Evolutionary conservation across 1,139 yeast species (phyloP).

Genomic region (Candida mesenterica): DNA sequence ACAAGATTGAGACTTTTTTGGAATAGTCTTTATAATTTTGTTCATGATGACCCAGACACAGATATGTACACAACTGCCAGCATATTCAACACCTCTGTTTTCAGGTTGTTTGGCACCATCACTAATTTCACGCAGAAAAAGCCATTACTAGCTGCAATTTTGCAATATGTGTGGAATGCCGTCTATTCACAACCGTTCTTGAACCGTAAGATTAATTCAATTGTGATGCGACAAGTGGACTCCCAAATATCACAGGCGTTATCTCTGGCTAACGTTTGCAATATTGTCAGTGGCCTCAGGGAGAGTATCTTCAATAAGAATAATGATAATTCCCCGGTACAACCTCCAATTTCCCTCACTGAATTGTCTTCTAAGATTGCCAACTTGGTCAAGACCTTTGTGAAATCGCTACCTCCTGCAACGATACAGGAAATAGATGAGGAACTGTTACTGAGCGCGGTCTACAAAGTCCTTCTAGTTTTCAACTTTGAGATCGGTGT

Average conservation of each 20-base stretch:
- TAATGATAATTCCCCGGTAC: slow-evolving; percentile 4
- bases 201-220: slow-evolving; percentile 18
- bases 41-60: background rate
- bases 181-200: slow-evolving; percentile 15
- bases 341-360: slow-evolving; percentile 8
- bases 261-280: slow-evolving; percentile 14
- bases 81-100: slow-evolving; percentile 20
- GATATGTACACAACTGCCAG: background rate
- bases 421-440: slow-evolving; percentile 8
- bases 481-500: slow-evolving; percentile 18
- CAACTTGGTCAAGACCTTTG: slow-evolving; percentile 11
- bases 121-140: slow-evolving; percentile 27
- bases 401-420: slow-evolving; percentile 10
- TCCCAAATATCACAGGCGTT: slow-evolving; percentile 1
- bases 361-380: slow-evolving; percentile 17
- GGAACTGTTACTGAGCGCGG: slow-evolving; percentile 16
- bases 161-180: slow-evolving; percentile 12
- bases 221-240: slow-evolving; percentile 10
- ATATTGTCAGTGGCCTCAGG: slow-evolving; percentile 20
- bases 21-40: background rate
- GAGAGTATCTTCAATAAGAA: slow-evolving; percentile 19
- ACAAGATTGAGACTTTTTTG: background rate
- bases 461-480: slow-evolving; percentile 19
- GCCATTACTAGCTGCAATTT: slow-evolving; percentile 25
- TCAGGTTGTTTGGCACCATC: slow-evolving; percentile 28